Base-by-base conservation (phyloP, 768 basidiomycete species). In the Mycena leptocephala region DNA sequence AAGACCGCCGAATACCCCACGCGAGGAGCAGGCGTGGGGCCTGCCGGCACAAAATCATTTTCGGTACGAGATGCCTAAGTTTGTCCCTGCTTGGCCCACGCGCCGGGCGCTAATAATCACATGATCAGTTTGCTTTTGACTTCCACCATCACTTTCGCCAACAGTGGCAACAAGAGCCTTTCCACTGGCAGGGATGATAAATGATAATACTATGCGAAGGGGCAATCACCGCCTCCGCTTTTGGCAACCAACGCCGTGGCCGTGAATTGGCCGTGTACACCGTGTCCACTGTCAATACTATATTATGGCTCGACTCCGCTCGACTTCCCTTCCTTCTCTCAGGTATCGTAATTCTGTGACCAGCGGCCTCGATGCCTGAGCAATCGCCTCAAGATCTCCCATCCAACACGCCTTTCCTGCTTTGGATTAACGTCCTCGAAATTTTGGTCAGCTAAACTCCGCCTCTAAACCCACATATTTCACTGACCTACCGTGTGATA, bases 361-460 rank as follows among this genome's bases (percentile, higher is more conserved):
- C 32, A 32, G 16, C 26, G 9, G 5, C 24, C 30, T 6, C 10
- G 18, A 59, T 59, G 56, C 10, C 56, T 2, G 33, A 22, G 32
- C 56, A 33, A 35, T 14, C 41, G 28, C 20, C 43, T 37, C 63
- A 68, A 53, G 28, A 20, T 1, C 51, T 33, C 22, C 9, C 35
- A 39, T 16, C 14, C n/a, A 18, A 28, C n/a, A 37, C 35, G n/a
- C 28, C 72, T 3, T 73, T 26, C 20, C 13, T 33, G 7, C 53
- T 66, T 3, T 74, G 64, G 72, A 24, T 74, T 5, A 59, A 58
- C 24, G 32, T 58, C 14, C 65, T 74, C 53, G 53, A 74, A 39
- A 58, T 74, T 20, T 41, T 26, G 55, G 72, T 67, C 18, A 9
- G 65, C 22, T n/a, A n/a, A 2, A 18, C 26, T 20, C 9, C 37